phyloP scores from a whole-genome alignment of 768 basidiomycete genomes.

The Tephrocybe sp. region DNA sequence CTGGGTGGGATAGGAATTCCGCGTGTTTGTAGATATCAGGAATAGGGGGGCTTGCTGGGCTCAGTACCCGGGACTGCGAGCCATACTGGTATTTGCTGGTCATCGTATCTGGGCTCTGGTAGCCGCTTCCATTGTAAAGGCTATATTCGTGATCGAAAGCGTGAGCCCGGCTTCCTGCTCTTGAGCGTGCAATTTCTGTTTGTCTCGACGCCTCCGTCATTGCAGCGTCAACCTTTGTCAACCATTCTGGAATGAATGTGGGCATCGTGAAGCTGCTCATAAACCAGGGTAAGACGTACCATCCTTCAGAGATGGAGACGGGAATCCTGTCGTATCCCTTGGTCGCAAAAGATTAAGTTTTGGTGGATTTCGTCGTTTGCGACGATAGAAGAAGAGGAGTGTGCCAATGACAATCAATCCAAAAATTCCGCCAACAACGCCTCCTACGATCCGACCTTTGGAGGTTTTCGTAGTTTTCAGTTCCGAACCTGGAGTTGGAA shows the following conservation, averaged over 20 bases:
- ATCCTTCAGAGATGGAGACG: neutral
- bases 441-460: slow-evolving; percentile 1
- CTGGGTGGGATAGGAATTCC: neutral
- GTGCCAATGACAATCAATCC: neutral
- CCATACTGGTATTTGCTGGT: neutral
- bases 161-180: neutral
- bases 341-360: neutral
- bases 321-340: neutral
- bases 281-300: neutral
- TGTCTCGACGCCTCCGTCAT: slow-evolving; percentile 7
- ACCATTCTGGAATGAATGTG: slow-evolving; percentile 5
- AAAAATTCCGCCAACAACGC: neutral
- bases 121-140: neutral
- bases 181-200: slow-evolving; percentile 5
- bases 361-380: neutral
- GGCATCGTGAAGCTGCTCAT: neutral
- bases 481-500: too few relatives aligned
- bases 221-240: slow-evolving; percentile 1
- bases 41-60: neutral
- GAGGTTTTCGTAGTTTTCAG: neutral
- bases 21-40: neutral
- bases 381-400: neutral
- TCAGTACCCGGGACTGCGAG: neutral
- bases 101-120: neutral
- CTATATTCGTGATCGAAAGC: neutral